A percentile compares a stretch with the other conserved stretches of the same genome.
Evolutionary conservation across 352 stramenopile species (phyloP).

Genomic region (Globisporangium alternatum): DNA sequence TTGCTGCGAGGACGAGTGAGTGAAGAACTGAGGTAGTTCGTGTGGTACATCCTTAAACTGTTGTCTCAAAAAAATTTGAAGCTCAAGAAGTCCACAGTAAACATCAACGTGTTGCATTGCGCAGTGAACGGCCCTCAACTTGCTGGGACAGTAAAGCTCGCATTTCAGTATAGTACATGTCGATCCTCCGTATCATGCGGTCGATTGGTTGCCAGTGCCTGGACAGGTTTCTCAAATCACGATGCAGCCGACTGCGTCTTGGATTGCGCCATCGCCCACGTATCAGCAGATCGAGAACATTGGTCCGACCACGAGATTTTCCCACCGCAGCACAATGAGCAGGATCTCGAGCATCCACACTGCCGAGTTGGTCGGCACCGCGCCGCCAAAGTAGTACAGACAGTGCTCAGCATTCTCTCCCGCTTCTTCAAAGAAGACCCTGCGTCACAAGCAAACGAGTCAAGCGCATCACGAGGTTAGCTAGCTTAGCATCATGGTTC

Average conservation of each 20-base stretch:
- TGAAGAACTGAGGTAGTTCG: too few relatives aligned
- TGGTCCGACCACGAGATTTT: constrained; percentile 45
- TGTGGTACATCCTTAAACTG: not conserved
- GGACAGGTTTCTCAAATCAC: not conserved
- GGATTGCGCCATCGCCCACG: not conserved
- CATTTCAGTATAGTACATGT: not conserved
- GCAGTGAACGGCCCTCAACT: not conserved
- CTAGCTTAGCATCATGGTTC: constrained; percentile 1
- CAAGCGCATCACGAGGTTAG: constrained; percentile 1
- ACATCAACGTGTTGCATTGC: not conserved
- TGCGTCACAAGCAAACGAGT: constrained; percentile 3
- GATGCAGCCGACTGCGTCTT: not conserved
- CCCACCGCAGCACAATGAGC: constrained; percentile 51
- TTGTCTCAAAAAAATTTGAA: not conserved
- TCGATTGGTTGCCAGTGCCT: not conserved
- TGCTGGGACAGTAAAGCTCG: not conserved
- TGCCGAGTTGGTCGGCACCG: constrained; percentile 34
- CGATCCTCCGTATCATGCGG: not conserved
- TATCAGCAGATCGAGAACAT: constrained; percentile 22
- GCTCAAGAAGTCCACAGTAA: not conserved
- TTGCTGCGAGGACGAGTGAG: too few relatives aligned
- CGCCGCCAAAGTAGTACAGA: constrained; percentile 46
- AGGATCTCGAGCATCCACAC: constrained; percentile 67
- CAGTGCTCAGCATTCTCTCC: constrained; percentile 28
- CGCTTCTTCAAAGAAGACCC: constrained; percentile 45